Conservation (phyloP, 352 stramenopile genomes). For the Phytopythium boreale region DNA sequence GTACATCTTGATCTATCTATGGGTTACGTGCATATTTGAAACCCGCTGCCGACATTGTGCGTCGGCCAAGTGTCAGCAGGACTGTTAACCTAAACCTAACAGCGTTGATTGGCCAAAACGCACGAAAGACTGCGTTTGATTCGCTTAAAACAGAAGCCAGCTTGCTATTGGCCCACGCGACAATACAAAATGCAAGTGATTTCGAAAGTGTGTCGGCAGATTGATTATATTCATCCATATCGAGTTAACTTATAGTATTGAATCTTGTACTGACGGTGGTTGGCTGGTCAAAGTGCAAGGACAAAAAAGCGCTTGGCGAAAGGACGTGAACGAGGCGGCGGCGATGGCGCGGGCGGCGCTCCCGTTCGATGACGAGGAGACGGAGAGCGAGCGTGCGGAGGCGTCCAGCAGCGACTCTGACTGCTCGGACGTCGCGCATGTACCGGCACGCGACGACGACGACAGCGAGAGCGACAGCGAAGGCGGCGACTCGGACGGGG, state of each 20-base stretch:
- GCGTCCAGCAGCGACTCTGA: constrained; percentile 15
- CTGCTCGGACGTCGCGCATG: no score
- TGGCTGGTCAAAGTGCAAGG: neutral
- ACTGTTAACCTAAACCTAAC: neutral
- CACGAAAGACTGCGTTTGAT: no score
- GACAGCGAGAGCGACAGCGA: constrained; percentile 9
- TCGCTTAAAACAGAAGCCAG: no score
- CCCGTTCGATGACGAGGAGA: constrained; percentile 16
- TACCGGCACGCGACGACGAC: no score
- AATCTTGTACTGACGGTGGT: neutral
- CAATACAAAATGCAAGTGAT: no score
- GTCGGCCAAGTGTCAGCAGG: neutral
- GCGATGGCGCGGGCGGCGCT: neutral
- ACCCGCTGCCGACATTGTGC: neutral
- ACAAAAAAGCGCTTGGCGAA: no score
- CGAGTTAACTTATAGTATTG: neutral
- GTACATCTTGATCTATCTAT: neutral
- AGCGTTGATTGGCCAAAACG: no score
- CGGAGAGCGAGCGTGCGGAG: constrained; percentile 21
- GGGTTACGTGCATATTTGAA: neutral
- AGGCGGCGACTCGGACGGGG: no score
- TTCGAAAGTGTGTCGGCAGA: neutral
- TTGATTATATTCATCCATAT: neutral
- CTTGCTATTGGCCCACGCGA: no score
- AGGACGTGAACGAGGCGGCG: neutral